Percentiles rank a stretch among this genome's conserved stretches.
phyloP scores from a whole-genome alignment of 2,329 filamentous ascomycete species.

The Lecanicillium sp. region DNA sequence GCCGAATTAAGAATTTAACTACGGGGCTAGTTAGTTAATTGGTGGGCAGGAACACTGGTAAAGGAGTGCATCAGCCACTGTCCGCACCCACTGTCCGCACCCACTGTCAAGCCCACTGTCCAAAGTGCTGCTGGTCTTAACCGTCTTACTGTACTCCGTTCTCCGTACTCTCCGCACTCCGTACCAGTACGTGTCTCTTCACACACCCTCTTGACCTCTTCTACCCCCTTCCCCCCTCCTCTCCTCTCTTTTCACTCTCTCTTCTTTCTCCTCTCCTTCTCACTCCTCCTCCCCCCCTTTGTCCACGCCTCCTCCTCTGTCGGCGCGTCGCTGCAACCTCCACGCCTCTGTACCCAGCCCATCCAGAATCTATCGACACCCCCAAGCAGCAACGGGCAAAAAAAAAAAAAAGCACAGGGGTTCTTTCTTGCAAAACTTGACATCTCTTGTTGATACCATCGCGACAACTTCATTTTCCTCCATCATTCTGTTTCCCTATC shows the following conservation, averaged over 20 bases:
- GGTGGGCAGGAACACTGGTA: no score
- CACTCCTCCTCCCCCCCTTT: slow-evolving; percentile 24
- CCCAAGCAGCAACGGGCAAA: neutral
- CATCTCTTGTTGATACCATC: no score
- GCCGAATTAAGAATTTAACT: no score
- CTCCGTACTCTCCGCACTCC: no score
- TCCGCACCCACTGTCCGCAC: no score
- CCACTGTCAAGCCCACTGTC: no score
- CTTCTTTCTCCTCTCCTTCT: slow-evolving; percentile 17
- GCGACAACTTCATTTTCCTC: no score
- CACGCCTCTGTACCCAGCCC: slow-evolving; percentile 12
- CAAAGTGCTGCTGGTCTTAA: neutral
- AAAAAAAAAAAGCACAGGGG: slow-evolving; percentile 2
- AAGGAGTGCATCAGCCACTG: no score
- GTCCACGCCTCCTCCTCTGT: slow-evolving; percentile 9
- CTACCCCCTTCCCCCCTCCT: slow-evolving; percentile 13
- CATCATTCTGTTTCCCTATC: no score
- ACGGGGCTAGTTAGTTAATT: no score
- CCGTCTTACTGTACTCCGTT: neutral
- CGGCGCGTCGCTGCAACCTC: slow-evolving; percentile 10
- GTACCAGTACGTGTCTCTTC: no score
- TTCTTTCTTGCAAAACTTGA: neutral
- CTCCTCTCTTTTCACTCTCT: neutral
- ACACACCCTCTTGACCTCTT: neutral
- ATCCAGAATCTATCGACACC: slow-evolving; percentile 14